These are phyloP conservation scores for Pelargonium cotyledonis DNA, from an alignment of 441 rosid genomes.

Conservation along the genomic window DNA sequence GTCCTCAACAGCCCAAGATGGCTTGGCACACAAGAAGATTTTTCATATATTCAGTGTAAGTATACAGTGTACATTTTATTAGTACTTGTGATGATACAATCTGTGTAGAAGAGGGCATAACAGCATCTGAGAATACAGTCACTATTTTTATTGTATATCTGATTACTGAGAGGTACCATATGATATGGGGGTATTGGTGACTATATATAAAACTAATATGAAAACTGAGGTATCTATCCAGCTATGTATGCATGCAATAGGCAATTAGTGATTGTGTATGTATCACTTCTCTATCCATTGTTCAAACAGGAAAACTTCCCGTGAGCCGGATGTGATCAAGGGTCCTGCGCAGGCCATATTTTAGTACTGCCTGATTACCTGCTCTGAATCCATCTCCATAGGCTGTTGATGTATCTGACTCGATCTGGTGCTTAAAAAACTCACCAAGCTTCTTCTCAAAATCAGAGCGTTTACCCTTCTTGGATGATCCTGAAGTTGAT, in stretches of 20 bases:
- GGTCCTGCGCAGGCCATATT: slow-evolving; percentile 64
- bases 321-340: slow-evolving; percentile 80
- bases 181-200: not conserved
- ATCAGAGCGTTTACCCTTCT: slow-evolving; percentile 66
- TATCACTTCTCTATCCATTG: not conserved
- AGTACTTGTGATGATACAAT: no score
- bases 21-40: no score
- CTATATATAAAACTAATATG: not conserved
- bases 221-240: not conserved
- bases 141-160: not conserved
- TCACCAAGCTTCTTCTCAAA: slow-evolving; percentile 86
- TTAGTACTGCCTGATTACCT: slow-evolving; percentile 62
- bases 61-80: no score
- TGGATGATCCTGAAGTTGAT: slow-evolving; percentile 39
- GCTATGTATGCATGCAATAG: not conserved
- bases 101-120: no score
- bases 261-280: not conserved
- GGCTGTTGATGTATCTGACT: slow-evolving; percentile 64
- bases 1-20: no score
- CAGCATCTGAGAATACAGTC: no score
- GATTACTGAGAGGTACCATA: not conserved
- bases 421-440: slow-evolving; percentile 85
- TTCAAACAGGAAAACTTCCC: slow-evolving; percentile 69
- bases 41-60: no score
- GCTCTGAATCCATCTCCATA: slow-evolving; percentile 89